Percentiles rank a stretch among this genome's conserved stretches.
Evolutionary conservation across 768 basidiomycete genomes (phyloP).

Genomic region (Daedaleopsis nitida): DNA sequence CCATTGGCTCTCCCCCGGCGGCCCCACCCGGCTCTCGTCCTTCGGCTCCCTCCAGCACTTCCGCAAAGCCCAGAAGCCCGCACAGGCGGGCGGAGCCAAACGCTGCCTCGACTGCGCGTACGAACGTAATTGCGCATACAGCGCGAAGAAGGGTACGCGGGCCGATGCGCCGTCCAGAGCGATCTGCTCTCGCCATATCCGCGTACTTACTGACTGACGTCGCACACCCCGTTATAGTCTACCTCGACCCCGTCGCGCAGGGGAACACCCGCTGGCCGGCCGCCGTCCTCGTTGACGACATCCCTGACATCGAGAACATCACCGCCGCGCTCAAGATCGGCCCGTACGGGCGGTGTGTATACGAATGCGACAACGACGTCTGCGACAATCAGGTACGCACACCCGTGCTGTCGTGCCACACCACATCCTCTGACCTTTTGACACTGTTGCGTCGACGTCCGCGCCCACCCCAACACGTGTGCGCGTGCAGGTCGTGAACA

Average conservation of each 20-base stretch:
- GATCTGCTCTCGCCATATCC: background rate
- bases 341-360: constrained; percentile 83
- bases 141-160: constrained; percentile 74
- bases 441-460: too few relatives aligned
- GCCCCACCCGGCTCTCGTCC: constrained; percentile 72
- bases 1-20: constrained; percentile 70
- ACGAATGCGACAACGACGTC: constrained; percentile 83
- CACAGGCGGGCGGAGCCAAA: constrained; percentile 61
- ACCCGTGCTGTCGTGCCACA: background rate
- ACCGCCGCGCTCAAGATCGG: constrained; percentile 67
- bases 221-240: constrained; percentile 52
- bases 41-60: constrained; percentile 89
- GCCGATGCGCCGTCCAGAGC: background rate
- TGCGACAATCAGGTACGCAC: constrained; percentile 74
- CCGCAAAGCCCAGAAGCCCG: constrained; percentile 70
- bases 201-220: constrained; percentile 8
- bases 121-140: constrained; percentile 78
- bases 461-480: too few relatives aligned
- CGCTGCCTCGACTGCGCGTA: constrained; percentile 79
- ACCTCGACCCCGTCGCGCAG: constrained; percentile 69
- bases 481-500: constrained; percentile 73
- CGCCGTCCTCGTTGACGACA: constrained; percentile 68
- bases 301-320: constrained; percentile 87
- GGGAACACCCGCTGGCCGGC: constrained; percentile 67
- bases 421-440: background rate